Evolutionary conservation across 345 rosid species (phyloP).

Genomic region (Citrus sinensis): DNA sequence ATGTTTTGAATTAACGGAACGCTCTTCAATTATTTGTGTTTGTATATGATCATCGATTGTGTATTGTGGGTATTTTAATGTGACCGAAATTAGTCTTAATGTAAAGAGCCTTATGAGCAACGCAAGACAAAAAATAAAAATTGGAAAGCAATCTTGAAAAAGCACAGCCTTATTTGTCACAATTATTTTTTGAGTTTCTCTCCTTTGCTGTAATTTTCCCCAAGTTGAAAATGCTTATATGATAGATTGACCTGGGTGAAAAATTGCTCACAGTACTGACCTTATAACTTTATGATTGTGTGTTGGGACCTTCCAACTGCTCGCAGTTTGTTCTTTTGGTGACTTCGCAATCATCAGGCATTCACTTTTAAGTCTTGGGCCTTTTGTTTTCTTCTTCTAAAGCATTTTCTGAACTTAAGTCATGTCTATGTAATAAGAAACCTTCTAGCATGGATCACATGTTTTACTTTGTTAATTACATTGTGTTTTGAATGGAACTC

Average conservation of each 20-base stretch:
- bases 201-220: background rate
- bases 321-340: background rate
- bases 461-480: background rate
- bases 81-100: background rate
- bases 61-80: background rate
- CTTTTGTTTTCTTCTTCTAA: background rate
- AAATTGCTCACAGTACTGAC: too few species aligned
- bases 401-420: background rate
- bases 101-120: background rate
- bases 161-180: background rate
- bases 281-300: background rate
- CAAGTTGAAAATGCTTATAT: background rate
- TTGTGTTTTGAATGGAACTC: background rate
- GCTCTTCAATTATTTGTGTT: background rate
- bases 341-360: background rate
- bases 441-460: background rate
- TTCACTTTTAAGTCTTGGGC: background rate
- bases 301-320: background rate
- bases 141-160: background rate
- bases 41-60: background rate
- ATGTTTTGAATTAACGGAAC: background rate
- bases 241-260: background rate
- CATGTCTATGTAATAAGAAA: background rate
- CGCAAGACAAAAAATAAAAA: background rate
- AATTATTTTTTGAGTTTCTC: background rate